Base-by-base conservation (phyloP, 2,329 filamentous ascomycete genomes). In the Stagonosporopsis vannaccii region DNA sequence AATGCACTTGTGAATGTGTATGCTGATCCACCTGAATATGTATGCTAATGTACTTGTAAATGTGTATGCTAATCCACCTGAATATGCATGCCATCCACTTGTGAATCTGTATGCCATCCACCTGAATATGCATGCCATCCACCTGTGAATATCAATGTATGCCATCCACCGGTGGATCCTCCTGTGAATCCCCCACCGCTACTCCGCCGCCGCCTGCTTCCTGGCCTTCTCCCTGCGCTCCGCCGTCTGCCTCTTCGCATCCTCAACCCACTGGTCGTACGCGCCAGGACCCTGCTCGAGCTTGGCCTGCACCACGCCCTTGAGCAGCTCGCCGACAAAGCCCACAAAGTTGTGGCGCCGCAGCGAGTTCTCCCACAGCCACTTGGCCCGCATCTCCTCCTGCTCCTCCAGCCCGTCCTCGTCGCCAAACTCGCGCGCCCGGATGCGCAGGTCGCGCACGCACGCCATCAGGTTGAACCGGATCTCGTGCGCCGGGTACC, bases 381-480 rank as follows among this genome's bases (percentile, higher is more conserved):
- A 99, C 62, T 88, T 90, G 55, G 83, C 83, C 48, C 95, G 84
- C 85, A 96, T 97, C 71, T 85, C 83, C 79, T 94, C 86, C 82
- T 98, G 93, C 50, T 88, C 82, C 63, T 86, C 87, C 64, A 98
- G 77, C 76, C 87, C 81, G 72, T 97, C 93, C 39, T 79, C 74
- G 77, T 99, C 95, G 41, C 93, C 93, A 62, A 95, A 86, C 75
- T 96, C 91, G 54, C 84, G 82, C 28, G 94, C 94, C 44, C 86
- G 82, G 41, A 90, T 81, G 39, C 95, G 84, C 72, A 93, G 80
- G 78, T 99, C 95, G 62, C 89, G 84, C 66, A 94, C 91, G 84
- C 97, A 93, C 40, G 94, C 95, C 74, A 99, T 85, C 50, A 99
- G 82, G 76, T 99, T 99, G 82, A 99, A 99, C 40, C 92, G 85